Conservation (phyloP, 106 monocot species). For the Platanthera zijinensis region DNA sequence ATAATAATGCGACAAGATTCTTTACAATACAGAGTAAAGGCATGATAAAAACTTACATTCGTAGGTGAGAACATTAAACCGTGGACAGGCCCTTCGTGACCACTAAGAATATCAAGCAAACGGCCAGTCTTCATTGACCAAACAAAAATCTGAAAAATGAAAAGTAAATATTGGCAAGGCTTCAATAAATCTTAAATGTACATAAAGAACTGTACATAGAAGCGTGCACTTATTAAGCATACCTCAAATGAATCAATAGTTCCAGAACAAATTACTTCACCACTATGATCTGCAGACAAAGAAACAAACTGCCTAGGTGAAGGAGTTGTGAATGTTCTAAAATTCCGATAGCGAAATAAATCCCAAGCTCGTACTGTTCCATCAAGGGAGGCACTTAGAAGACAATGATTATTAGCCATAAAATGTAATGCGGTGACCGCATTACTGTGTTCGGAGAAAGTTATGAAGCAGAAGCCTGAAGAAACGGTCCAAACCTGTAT, state of each 20-base stretch:
- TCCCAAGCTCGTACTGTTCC: conserved; percentile 99
- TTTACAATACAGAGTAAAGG: background rate
- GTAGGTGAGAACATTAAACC: conserved; percentile 93
- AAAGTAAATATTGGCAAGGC: background rate
- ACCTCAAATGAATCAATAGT: conserved; percentile 99
- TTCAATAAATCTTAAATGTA: background rate
- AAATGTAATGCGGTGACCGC: conserved; percentile 92
- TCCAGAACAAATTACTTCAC: conserved; percentile 97
- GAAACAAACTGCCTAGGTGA: conserved; percentile 92
- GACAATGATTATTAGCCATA: conserved; percentile 76
- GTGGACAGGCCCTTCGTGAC: conserved; percentile 94
- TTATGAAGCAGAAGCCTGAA: conserved; percentile 92
- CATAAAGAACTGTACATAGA: background rate
- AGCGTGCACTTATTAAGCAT: background rate
- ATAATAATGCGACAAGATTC: background rate
- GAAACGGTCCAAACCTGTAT: conserved; percentile 94
- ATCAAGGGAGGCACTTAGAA: conserved; percentile 93
- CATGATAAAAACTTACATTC: conserved; percentile 47
- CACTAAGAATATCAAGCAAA: conserved; percentile 86
- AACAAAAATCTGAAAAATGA: conserved; percentile 70
- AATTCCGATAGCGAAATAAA: conserved; percentile 94
- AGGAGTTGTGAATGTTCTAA: conserved; percentile 86
- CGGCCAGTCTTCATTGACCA: conserved; percentile 98
- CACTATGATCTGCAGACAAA: conserved; percentile 82
- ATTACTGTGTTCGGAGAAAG: conserved; percentile 97